Base-by-base conservation (phyloP, 129 eudicot genomes). In the Saussurea involucrata region DNA sequence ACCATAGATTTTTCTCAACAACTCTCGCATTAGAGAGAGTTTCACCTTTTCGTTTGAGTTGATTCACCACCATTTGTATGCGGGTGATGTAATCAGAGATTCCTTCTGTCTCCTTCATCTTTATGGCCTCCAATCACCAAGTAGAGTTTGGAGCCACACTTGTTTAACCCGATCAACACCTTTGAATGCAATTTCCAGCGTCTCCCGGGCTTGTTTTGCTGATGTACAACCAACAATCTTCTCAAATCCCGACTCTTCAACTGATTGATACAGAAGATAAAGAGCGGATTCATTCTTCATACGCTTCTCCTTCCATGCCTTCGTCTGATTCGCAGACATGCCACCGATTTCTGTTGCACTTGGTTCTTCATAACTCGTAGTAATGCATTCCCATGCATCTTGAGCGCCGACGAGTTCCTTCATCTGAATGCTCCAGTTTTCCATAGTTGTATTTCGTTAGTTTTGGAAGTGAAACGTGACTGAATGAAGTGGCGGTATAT, bases 1-100 rank as follows among this genome's bases (percentile, higher is more conserved):
- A 73, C 28, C 68, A 25, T 12, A 73, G 67, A 61, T 55, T 73
- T 11, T 73, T 73, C 77, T 73, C 53, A 27, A 55, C 55, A 31
- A 73, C 20, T 34, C 77, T 73, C 5, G n/a, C 5, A 53, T 73
- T 68, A 1, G 55, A 10, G 2, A 57, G 18, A 55, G 8, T 33
- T 40, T 73, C 77, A 53, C 68, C 53, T 18, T 53, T 58, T 1
- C 77, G 9, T 24, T 73, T 73, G 20, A 73, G 65, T 55, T 53
- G 49, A 61, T 73, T 57, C 67, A 34, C 77, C 17, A 73, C 44
- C 21, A 11, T 4, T 29, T 58, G 46, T 31, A 73, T 53, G 5
- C 12, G 40, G 17, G 77, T 40, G 31, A 55, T 73, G 67, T 73
- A 73, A 73, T 73, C 53, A 0, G 67, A 73, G 31, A 73, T 11